Base-by-base conservation (phyloP, 139 green algal genomes). In the Zygnema circumcarinatum region DNA sequence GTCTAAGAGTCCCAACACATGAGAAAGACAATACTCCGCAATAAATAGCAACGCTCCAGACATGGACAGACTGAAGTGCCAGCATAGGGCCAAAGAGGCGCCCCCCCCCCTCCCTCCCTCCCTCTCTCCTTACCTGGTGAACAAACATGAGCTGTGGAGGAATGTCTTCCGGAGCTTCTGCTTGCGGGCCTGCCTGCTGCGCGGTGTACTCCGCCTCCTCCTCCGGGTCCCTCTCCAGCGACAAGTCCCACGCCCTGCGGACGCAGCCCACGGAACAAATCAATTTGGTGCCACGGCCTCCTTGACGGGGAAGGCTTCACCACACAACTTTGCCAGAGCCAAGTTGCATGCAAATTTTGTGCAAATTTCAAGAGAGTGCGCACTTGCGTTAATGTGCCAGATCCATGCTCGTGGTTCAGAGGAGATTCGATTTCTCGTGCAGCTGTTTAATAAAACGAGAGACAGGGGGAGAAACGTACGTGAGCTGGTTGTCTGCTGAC, bases 141-240 rank as follows among this genome's bases (percentile, higher is more conserved):
- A 99, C 90, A 90, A 99, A 99, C 81, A 99, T 92, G 47, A 94
- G 87, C 87, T 94, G 92, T 62, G 92, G 75, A 0, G 92, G 92
- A 21, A 94, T 76, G 83, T 98, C 95, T 25, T 93, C 90, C 16
- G 96, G 96, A 33, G 93, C 90, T 36, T 84, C 86, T 1, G 96
- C 96, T 67, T 91, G 81, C 68, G 29, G 76, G 47, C 39, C n/a
- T 76, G 2, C 73, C 84, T 90, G 72, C 62, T 80, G 32, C 22
- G 73, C 91, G 83, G 97, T 86, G 0, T 92, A 94, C 79, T 90
- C 38, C 1, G 93, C 95, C 90, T 98, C 96, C 85, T 99, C 97
- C 87, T 94, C 92, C n/a, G 96, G 94, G 87, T 99, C 97, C 0
- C 96, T 84, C 92, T 99, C 97, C 91, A 99, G 83, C 2, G 96